Conservation (phyloP, 2,329 filamentous ascomycete species). For the Trichoderma sp. region DNA sequence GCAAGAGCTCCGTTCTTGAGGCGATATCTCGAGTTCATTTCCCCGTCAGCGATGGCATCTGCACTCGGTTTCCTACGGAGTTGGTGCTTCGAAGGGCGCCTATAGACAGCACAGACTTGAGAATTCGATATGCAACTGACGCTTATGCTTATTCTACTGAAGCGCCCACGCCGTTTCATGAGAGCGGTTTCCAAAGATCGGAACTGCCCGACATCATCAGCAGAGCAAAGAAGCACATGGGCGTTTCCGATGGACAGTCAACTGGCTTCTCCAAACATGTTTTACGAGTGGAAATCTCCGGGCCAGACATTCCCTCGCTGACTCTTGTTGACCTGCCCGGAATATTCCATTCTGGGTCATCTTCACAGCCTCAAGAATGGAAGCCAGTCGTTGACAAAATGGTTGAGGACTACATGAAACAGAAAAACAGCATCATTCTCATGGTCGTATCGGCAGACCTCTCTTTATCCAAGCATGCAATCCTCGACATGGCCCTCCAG, state of each 20-base stretch:
- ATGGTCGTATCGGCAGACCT: conserved; percentile 57
- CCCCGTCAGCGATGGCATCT: conserved; percentile 58
- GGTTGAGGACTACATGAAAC: conserved; percentile 57
- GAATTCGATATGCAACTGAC: conserved; percentile 30
- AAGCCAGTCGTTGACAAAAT: conserved; percentile 48
- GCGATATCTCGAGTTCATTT: conserved; percentile 64
- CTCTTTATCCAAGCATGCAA: conserved; percentile 44
- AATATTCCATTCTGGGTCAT: conserved; percentile 52
- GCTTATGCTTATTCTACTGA: conserved; percentile 22
- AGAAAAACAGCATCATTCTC: conserved; percentile 59
- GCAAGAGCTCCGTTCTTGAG: conserved; percentile 66
- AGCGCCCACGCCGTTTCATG: conserved; percentile 33
- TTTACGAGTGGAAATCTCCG: conserved; percentile 50
- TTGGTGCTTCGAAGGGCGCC: conserved; percentile 54
- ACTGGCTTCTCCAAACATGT: conserved; percentile 49
- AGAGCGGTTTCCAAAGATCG: conserved; percentile 19
- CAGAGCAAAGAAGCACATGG: conserved; percentile 50
- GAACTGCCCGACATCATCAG: conserved; percentile 41
- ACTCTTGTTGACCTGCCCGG: conserved; percentile 63
- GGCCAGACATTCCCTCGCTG: conserved; percentile 51
- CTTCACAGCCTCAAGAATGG: conserved; percentile 46
- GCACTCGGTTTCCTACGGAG: conserved; percentile 65
- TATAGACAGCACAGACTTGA: conserved; percentile 36
- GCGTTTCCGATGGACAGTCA: conserved; percentile 38
- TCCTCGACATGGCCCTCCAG: conserved; percentile 52